These are phyloP conservation scores for Lignosus rhinocerotis DNA, from an alignment of 1,284 basidiomycete species.

Conservation along the genomic window DNA sequence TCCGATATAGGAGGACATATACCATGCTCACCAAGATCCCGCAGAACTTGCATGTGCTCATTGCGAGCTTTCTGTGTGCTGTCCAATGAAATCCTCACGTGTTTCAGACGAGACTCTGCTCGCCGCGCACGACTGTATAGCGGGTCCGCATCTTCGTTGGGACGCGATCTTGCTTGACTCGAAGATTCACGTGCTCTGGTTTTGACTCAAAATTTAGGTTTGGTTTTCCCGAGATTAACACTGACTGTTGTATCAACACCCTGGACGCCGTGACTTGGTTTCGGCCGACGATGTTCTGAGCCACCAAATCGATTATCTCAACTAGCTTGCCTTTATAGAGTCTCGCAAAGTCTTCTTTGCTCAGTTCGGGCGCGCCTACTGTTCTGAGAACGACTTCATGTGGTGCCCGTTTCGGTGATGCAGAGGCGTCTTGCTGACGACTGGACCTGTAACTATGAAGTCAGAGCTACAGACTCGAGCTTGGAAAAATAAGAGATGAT, in stretches of 20 bases:
- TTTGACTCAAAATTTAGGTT: not conserved
- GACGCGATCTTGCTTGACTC: not conserved
- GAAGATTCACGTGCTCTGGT: not conserved
- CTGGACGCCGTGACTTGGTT: conserved; percentile 4
- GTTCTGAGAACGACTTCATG: not conserved
- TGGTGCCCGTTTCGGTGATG: not conserved
- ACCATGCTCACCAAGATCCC: not conserved
- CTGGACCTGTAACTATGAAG: too few relatives aligned
- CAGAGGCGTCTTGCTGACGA: too few relatives aligned
- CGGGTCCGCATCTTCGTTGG: conserved; percentile 4
- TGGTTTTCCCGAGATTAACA: not conserved
- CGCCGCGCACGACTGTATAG: conserved; percentile 3
- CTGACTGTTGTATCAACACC: conserved; percentile 17
- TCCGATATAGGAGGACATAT: not conserved
- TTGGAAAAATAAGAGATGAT: too few relatives aligned
- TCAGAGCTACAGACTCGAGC: too few relatives aligned
- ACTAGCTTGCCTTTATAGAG: conserved; percentile 25
- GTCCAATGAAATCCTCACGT: conserved; percentile 5
- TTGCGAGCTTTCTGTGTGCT: not conserved
- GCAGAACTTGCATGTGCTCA: not conserved
- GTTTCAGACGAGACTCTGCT: conserved; percentile 11
- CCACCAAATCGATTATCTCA: conserved; percentile 16
- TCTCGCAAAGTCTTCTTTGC: conserved; percentile 4
- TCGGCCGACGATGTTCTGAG: conserved; percentile 18
- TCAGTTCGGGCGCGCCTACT: not conserved